Percentiles rank a stretch among this genome's conserved stretches.
These are phyloP conservation scores for Plectosphaerella cucumerina DNA, from an alignment of 2,329 filamentous ascomycete genomes.

Conservation along the genomic window DNA sequence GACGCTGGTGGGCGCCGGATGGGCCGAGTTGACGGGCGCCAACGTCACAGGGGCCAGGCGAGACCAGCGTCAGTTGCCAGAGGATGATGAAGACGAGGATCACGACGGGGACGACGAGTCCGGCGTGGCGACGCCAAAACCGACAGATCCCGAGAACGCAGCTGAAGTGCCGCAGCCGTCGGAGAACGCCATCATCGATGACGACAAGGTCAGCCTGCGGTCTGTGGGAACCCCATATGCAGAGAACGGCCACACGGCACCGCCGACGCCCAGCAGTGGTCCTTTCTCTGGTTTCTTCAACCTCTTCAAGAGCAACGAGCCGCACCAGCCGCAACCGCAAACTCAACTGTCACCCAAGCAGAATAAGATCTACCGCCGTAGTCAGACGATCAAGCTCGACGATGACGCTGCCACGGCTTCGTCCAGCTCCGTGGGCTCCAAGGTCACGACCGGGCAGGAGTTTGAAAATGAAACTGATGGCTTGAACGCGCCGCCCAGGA, in stretches of 20 bases:
- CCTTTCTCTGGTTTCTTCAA: conserved; percentile 64
- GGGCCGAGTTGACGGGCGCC: conserved; percentile 83
- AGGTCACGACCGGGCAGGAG: conserved; percentile 48
- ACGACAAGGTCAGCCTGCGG: conserved; percentile 56
- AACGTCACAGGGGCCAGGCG: conserved; percentile 46
- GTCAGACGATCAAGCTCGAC: conserved; percentile 63
- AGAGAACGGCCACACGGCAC: conserved; percentile 18
- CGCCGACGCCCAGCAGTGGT: conserved; percentile 31
- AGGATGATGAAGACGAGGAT: conserved; percentile 15
- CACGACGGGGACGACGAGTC: not conserved
- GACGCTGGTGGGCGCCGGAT: conserved; percentile 89
- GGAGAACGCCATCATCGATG: conserved; percentile 61
- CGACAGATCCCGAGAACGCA: conserved; percentile 28
- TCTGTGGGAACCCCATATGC: conserved; percentile 25
- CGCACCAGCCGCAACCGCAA: conserved; percentile 42
- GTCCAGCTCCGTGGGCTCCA: conserved; percentile 26
- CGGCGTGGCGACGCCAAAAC: conserved; percentile 3
- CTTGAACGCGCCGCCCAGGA: conserved; percentile 74
- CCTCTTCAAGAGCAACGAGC: conserved; percentile 63
- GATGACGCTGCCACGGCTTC: conserved; percentile 24
- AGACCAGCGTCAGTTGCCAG: conserved; percentile 37
- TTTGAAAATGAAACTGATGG: conserved; percentile 36
- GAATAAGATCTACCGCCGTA: conserved; percentile 69
- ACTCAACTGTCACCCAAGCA: conserved; percentile 47
- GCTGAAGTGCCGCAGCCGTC: conserved; percentile 68